Conservation (phyloP, 805 yeast genomes). For the Saccharomyces kudriavzevii region DNA sequence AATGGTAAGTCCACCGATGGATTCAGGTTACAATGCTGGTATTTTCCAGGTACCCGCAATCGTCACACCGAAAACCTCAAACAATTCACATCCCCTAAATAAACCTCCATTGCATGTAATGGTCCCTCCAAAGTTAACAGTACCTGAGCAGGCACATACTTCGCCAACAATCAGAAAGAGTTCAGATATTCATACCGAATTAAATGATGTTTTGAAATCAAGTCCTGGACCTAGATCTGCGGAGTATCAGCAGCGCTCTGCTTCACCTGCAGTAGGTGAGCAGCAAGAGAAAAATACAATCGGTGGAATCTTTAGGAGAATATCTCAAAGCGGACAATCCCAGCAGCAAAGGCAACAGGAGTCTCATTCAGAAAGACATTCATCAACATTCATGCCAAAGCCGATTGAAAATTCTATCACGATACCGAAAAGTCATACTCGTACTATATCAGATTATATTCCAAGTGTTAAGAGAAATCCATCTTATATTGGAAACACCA, state of each 20-base stretch:
- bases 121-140: slow-evolving; percentile 36
- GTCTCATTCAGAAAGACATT: slow-evolving; percentile 6
- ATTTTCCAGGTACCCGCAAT: background rate
- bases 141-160: slow-evolving; percentile 43
- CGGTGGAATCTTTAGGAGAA: slow-evolving; percentile 30
- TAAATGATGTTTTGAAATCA: slow-evolving; percentile 25
- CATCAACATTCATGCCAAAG: slow-evolving; percentile 4
- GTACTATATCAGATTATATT: slow-evolving; percentile 35
- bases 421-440: slow-evolving; percentile 23
- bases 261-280: slow-evolving; percentile 23
- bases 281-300: slow-evolving; percentile 20
- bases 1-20: background rate
- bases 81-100: background rate
- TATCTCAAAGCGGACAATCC: slow-evolving; percentile 21
- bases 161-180: slow-evolving; percentile 32
- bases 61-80: background rate
- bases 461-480: slow-evolving; percentile 25
- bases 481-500: slow-evolving; percentile 20
- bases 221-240: slow-evolving; percentile 34
- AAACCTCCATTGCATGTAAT: slow-evolving; percentile 14
- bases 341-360: slow-evolving; percentile 9
- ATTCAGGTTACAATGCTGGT: background rate
- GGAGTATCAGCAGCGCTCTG: slow-evolving; percentile 32
- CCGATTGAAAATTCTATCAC: slow-evolving; percentile 9
- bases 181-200: slow-evolving; percentile 18